Evolutionary conservation across 345 rosid genomes (phyloP).

Genomic region (Moricandia arvensis): DNA sequence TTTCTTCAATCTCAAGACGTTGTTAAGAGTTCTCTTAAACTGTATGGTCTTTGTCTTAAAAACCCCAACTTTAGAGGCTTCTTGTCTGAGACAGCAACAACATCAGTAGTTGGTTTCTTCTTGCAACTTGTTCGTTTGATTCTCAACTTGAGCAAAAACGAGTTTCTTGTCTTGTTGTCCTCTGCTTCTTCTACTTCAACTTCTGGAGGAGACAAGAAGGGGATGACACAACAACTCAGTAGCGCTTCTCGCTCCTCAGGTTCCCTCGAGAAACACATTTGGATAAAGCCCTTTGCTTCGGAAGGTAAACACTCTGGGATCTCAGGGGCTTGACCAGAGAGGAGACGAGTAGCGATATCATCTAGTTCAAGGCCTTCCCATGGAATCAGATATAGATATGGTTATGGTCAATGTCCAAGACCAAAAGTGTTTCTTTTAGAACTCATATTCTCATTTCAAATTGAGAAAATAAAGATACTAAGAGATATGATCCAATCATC

Average conservation of each 20-base stretch:
- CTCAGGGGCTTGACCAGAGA: not conserved
- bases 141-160: not conserved
- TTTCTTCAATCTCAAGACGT: not conserved
- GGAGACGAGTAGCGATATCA: not conserved
- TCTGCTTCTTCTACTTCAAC: not conserved
- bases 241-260: not conserved
- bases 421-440: too few relatives aligned
- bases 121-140: not conserved
- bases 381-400: too few relatives aligned
- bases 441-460: too few relatives aligned
- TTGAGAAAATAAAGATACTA: too few relatives aligned
- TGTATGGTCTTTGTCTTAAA: not conserved
- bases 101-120: not conserved
- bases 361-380: not conserved
- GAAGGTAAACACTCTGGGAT: not conserved
- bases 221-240: not conserved
- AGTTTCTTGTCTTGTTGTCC: not conserved
- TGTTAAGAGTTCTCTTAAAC: not conserved
- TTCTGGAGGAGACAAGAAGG: not conserved
- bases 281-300: not conserved
- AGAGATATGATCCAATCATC: too few relatives aligned
- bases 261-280: not conserved
- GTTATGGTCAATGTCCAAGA: too few relatives aligned
- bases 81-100: not conserved
- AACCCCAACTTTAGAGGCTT: not conserved